Base-by-base conservation (phyloP, 176 grass and related monocot genomes). In the Bolboschoenus planiculmis region DNA sequence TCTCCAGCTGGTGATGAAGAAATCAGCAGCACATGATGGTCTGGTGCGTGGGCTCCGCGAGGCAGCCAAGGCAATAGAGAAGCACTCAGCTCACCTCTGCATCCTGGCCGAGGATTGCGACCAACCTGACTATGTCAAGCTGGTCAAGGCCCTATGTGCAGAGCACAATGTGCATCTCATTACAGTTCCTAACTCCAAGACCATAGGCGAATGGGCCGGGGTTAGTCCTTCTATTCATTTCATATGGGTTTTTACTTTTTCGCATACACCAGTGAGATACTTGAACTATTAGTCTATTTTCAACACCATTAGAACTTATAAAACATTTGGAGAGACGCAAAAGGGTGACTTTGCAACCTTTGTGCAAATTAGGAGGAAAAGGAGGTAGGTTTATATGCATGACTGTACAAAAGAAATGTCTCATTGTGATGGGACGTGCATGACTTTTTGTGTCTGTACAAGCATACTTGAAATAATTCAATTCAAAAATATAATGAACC, bases 121-220 rank as follows among this genome's bases (percentile, higher is more conserved):
- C 80, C 91, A 93, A 86, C 83, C 91, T 86, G 91, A 93, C 78
- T 93, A 89, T 53, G 86, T 91, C 33, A 93, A 93, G 77, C 82
- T 93, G 24, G 87, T 93, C 30, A 94, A 94, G 71, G 89, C 89
- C 13, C 92, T 94, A 1, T 94, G 89, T 2, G 86, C 82, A 54
- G 92, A 91, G 29, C 92, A 94, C 80, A 94, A 91, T 83, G 92
- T 94, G 67, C 89, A 88, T 73, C 81, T 94, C 4, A 83, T 94
- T 42, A 91, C 89, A 1, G 92, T 91, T 34, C 89, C 92, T 23
- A 85, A 80, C 75, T 87, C 92, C 78, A 94, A 94, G 70, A 87
- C 85, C 56, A 87, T 86, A 29, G 85, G 85, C 65, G 78, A 86
- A 51, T 86, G 85, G 85, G 85, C 85, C 13, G 85, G 85, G 76